These are phyloP conservation scores for Falciphora oryzae DNA, from an alignment of 2,329 filamentous ascomycete species.

Conservation along the genomic window DNA sequence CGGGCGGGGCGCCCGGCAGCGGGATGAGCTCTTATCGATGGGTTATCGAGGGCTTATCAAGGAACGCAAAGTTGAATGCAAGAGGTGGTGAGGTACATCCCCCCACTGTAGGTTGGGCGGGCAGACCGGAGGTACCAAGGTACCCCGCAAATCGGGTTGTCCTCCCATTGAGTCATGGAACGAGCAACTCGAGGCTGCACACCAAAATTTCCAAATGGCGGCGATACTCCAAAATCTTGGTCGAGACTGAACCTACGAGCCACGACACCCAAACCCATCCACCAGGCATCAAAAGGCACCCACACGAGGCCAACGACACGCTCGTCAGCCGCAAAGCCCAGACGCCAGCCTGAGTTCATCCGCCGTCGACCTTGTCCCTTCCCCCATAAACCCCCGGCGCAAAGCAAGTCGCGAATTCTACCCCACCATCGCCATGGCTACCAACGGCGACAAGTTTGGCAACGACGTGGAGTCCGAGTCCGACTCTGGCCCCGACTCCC, in stretches of 20 bases:
- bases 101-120: background rate
- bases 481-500: constrained; percentile 57
- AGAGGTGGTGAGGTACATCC: background rate
- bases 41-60: background rate
- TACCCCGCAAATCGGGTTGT: background rate
- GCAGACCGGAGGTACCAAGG: background rate
- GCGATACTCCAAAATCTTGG: constrained; percentile 9
- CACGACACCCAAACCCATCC: constrained; percentile 2
- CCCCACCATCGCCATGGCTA: constrained; percentile 36
- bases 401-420: background rate
- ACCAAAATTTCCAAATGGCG: constrained; percentile 10
- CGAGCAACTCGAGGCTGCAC: constrained; percentile 4
- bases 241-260: constrained; percentile 1
- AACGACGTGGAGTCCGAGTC: constrained; percentile 71
- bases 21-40: too few species aligned
- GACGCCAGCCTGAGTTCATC: constrained; percentile 6
- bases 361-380: background rate
- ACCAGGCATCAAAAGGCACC: background rate
- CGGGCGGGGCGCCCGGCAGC: too few species aligned
- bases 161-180: constrained; percentile 7
- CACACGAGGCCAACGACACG: background rate
- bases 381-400: background rate
- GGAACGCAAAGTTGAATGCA: too few species aligned
- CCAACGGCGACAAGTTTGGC: constrained; percentile 59
- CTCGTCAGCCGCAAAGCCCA: constrained; percentile 3